These are phyloP conservation scores for Blastocrithidia nonstop DNA, from an alignment of 208 protist species.

Conservation along the genomic window DNA sequence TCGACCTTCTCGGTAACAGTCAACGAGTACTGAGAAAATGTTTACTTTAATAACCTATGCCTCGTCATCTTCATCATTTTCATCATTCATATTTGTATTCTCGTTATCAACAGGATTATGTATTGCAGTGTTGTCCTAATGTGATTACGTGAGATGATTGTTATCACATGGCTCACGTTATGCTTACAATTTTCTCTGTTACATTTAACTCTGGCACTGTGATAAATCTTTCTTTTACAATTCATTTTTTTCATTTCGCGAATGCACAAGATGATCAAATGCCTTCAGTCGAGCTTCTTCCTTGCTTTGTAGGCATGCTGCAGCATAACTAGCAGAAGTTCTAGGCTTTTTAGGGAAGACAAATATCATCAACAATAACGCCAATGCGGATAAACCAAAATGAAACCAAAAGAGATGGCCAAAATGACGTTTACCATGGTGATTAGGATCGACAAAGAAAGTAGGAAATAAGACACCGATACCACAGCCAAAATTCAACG, in stretches of 20 bases:
- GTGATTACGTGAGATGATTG: no score
- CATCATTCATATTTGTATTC: neutral
- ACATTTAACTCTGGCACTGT: no score
- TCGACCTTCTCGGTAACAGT: conserved; percentile 28
- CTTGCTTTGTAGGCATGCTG: conserved; percentile 16
- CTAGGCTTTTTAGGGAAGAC: conserved; percentile 27
- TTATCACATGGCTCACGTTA: no score
- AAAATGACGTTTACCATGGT: conserved; percentile 28
- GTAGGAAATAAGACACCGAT: conserved; percentile 47
- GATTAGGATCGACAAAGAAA: conserved; percentile 42
- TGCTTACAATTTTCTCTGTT: no score
- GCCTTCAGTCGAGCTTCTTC: conserved; percentile 18
- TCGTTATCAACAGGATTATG: neutral
- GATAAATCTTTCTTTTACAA: no score
- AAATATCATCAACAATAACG: conserved; percentile 32
- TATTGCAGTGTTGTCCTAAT: no score
- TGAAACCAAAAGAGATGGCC: conserved; percentile 62
- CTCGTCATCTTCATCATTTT: conserved; percentile 3
- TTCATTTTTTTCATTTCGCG: no score
- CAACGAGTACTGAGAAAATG: conserved; percentile 46
- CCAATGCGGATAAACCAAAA: conserved; percentile 17
- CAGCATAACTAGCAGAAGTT: conserved; percentile 30
- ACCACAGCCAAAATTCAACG: conserved; percentile 55
- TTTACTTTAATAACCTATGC: conserved; percentile 42
- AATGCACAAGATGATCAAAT: no score